These are phyloP conservation scores for Takashimella koratensis DNA, from an alignment of 1,284 basidiomycete species.

Conservation along the genomic window DNA sequence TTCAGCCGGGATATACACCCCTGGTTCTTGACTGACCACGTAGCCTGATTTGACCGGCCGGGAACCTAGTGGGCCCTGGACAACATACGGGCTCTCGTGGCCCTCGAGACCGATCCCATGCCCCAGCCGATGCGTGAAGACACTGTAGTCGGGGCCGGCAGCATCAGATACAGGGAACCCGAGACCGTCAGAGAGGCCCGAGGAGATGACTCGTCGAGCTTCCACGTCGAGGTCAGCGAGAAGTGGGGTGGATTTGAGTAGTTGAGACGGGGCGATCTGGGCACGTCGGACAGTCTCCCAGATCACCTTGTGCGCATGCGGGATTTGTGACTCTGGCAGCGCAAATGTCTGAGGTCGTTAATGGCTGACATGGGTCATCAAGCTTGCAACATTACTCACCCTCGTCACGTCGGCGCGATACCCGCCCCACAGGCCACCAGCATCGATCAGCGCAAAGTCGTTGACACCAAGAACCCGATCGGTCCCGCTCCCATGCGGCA, in stretches of 20 bases:
- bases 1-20: conserved; percentile 61
- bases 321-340: conserved; percentile 58
- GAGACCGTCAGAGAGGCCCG: conserved; percentile 47
- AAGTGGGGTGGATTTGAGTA: conserved; percentile 49
- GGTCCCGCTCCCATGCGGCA: conserved; percentile 74
- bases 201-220: conserved; percentile 59
- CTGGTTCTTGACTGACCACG: conserved; percentile 78
- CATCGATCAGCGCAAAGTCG: conserved; percentile 76
- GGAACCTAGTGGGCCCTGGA: conserved; percentile 54
- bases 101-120: conserved; percentile 75
- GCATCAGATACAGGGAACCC: neutral
- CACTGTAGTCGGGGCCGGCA: conserved; percentile 49
- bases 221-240: conserved; percentile 62
- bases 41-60: conserved; percentile 60
- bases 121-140: conserved; percentile 71
- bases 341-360: conserved; percentile 61
- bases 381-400: conserved; percentile 50
- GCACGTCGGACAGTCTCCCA: conserved; percentile 68
- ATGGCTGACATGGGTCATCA: neutral
- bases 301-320: conserved; percentile 56
- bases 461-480: conserved; percentile 58
- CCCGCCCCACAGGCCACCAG: conserved; percentile 64
- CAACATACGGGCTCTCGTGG: conserved; percentile 76
- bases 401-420: conserved; percentile 74
- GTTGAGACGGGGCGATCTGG: conserved; percentile 56